Base-by-base conservation (phyloP, 176 grass and related monocot genomes). In the Avena sativa region DNA sequence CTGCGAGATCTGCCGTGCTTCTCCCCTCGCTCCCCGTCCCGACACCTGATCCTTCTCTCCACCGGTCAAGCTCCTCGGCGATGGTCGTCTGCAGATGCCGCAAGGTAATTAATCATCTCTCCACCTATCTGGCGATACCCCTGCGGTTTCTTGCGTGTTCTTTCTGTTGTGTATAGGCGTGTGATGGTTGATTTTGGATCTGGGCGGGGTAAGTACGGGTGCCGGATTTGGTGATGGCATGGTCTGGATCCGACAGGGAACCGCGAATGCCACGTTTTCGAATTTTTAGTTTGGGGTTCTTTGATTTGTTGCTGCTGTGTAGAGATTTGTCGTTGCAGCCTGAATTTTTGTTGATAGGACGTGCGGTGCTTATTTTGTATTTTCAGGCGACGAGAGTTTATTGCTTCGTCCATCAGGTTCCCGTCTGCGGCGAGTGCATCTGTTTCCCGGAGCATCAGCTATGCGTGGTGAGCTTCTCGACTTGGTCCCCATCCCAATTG, bases 61-160 rank as follows among this genome's bases (percentile, higher is more conserved):
- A 65, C 12, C 48, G 48, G 51, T 70, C 63, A 48, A 63, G 17
- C 77, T 53, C n/a, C 40, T 80, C 28, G 50, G 82, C 87, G 69
- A 99, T 99, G 97, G 97, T 99, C 87, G 97, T 99, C 65, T 99
- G 97, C 91, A 99, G 93, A 93, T 99, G 97, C 88, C 97, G 94
- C 92, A 99, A 99, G 97, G 97, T 99, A 89, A 68, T 28, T 85
- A 49, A 5, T 17, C 32, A 21, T 14, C 23, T 48, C 58, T 48
- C 58, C 23, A 50, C 47, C 49, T 53, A 78, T 89, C 83, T 40
- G 12, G 44, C 71, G 73, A 64, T 50, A 17, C 19, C 60, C 14
- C 65, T 46, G 55, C 6, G 12, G 70, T 85, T 52, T 50, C 38
- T n/a, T 46, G 25, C 15, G 76, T 32, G 26, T 74, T 19, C 36